Percentiles rank a stretch among this genome's conserved stretches.
Conservation (phyloP, 495 filamentous ascomycete genomes). For the Tuber borchii region DNA sequence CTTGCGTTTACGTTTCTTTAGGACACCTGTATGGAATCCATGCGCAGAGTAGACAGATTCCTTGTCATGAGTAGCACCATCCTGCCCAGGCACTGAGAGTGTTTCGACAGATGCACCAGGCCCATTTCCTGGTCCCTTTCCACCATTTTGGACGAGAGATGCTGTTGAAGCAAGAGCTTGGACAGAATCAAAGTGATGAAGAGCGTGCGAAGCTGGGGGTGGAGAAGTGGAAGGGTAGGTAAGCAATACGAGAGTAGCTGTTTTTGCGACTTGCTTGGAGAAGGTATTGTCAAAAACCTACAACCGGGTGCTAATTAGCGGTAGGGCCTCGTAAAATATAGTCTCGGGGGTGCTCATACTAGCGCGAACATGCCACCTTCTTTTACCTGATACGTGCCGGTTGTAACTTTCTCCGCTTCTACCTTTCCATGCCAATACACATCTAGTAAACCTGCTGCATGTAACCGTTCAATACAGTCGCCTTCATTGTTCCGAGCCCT, state of each 20-base stretch:
- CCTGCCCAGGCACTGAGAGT: constrained; percentile 49
- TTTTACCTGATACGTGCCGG: constrained; percentile 76
- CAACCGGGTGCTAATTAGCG: background rate
- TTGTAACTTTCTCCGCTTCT: constrained; percentile 91
- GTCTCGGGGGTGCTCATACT: constrained; percentile 39
- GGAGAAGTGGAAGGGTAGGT: constrained; percentile 81
- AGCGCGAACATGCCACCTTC: constrained; percentile 91
- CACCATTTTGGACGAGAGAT: constrained; percentile 16
- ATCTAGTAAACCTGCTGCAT: constrained; percentile 73
- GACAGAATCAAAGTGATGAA: constrained; percentile 53
- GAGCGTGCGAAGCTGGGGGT: constrained; percentile 68
- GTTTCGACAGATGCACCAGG: constrained; percentile 52
- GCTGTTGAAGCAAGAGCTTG: constrained; percentile 40
- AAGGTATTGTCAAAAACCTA: constrained; percentile 94
- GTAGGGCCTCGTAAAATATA: background rate
- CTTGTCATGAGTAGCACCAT: constrained; percentile 33
- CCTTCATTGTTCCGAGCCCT: constrained; percentile 42
- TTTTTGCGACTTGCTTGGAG: constrained; percentile 90
- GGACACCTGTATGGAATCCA: constrained; percentile 66
- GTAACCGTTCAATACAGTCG: constrained; percentile 65
- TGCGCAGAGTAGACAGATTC: constrained; percentile 39
- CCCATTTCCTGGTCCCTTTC: constrained; percentile 43
- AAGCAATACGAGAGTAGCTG: constrained; percentile 84
- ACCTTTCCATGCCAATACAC: constrained; percentile 90
- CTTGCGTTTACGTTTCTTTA: constrained; percentile 86